Evolutionary conservation across 208 protist species (phyloP).

Genomic region (Porcisia hertigi): DNA sequence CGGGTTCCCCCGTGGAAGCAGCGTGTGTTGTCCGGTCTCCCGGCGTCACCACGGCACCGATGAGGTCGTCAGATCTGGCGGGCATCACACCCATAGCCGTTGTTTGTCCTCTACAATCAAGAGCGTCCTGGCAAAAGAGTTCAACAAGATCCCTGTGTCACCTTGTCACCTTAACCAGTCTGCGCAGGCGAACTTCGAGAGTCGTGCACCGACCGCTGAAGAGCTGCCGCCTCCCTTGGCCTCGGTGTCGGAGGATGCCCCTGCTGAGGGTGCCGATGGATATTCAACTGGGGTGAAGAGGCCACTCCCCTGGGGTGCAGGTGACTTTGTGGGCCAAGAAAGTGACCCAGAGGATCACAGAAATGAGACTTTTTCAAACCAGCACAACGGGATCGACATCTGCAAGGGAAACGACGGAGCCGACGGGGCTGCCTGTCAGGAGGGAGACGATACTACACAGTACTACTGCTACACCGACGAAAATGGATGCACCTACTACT

Average conservation of each 20-base stretch:
- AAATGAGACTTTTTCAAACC: neutral
- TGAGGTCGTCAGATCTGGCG: slow-evolving; percentile 16
- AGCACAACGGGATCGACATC: slow-evolving; percentile 4
- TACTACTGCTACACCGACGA: slow-evolving; percentile 69
- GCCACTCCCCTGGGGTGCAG: neutral
- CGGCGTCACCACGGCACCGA: slow-evolving; percentile 60
- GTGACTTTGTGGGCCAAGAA: neutral
- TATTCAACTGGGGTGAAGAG: neutral
- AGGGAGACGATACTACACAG: slow-evolving; percentile 23
- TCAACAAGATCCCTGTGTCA: slow-evolving; percentile 18
- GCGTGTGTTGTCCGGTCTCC: slow-evolving; percentile 47
- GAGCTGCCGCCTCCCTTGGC: neutral
- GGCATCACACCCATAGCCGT: slow-evolving; percentile 7
- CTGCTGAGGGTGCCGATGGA: neutral
- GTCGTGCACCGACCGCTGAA: neutral
- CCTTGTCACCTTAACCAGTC: neutral
- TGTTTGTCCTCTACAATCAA: slow-evolving; percentile 8
- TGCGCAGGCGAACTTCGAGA: slow-evolving; percentile 8
- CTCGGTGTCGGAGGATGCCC: neutral
- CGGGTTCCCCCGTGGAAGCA: slow-evolving; percentile 41
- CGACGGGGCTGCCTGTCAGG: neutral
- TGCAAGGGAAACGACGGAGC: slow-evolving; percentile 7
- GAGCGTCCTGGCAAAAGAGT: slow-evolving; percentile 14
- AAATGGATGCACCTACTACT: slow-evolving; percentile 49
- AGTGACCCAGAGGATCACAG: neutral